Conservation (phyloP, 2,329 filamentous ascomycete genomes). For the Dryadomyces quercivorus region DNA sequence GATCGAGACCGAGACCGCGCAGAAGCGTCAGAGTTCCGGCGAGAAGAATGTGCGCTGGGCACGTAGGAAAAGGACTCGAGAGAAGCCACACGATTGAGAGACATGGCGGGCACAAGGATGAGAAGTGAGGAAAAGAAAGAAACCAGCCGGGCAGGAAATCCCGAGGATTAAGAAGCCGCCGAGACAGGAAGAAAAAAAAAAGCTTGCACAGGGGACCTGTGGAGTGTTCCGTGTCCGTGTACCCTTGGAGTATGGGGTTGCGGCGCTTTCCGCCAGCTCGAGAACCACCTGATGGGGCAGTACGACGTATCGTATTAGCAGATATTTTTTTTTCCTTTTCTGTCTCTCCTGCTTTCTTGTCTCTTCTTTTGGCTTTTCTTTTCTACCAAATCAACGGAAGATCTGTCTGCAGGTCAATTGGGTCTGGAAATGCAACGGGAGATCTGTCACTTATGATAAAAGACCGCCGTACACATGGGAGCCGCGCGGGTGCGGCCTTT, state of each 20-base stretch:
- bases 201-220: background rate
- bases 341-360: background rate
- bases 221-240: background rate
- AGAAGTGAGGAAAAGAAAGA: background rate
- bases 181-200: background rate
- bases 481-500: background rate
- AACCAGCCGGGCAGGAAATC: background rate
- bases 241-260: background rate
- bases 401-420: background rate
- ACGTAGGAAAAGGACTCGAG: conserved; percentile 38
- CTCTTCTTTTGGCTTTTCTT: background rate
- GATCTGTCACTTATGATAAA: background rate
- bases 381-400: background rate
- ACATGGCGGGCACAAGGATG: conserved; percentile 25
- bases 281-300: background rate
- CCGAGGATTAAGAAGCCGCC: background rate
- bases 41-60: conserved; percentile 24
- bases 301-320: background rate
- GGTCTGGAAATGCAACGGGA: background rate
- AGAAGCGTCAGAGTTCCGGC: conserved; percentile 34
- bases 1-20: conserved; percentile 20
- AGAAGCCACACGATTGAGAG: conserved; percentile 38
- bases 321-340: background rate
- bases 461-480: background rate
- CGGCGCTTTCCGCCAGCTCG: background rate